Percentiles rank a stretch among this genome's conserved stretches.
Conservation (phyloP, 2,329 filamentous ascomycete species). For the Apiospora arundinis region DNA sequence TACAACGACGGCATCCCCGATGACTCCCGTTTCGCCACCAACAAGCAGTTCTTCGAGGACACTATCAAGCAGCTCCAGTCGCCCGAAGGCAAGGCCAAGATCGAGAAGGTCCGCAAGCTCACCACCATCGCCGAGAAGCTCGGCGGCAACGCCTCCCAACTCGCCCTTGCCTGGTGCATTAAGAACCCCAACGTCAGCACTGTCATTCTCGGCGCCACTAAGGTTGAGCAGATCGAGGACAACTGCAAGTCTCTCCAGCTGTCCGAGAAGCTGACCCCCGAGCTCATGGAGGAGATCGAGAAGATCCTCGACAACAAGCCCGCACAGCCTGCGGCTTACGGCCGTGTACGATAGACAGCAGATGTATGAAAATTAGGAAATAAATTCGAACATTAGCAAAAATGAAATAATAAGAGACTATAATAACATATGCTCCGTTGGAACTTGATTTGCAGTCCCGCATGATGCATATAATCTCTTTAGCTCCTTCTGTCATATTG, state of each 20-base stretch:
- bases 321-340: constrained; percentile 19
- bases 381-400: not conserved
- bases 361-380: not conserved
- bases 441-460: not conserved
- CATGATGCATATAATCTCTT: not conserved
- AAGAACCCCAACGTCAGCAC: constrained; percentile 61
- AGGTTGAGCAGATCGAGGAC: constrained; percentile 57
- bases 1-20: constrained; percentile 69
- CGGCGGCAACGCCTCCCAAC: constrained; percentile 56
- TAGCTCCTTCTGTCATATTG: not conserved
- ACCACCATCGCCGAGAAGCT: constrained; percentile 63
- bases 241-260: constrained; percentile 55
- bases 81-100: constrained; percentile 60
- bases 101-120: constrained; percentile 52
- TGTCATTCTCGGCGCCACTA: constrained; percentile 59
- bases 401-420: not conserved
- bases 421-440: not conserved
- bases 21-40: constrained; percentile 67
- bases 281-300: constrained; percentile 59
- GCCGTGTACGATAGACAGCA: constrained; percentile 16
- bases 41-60: constrained; percentile 65
- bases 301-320: constrained; percentile 46
- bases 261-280: constrained; percentile 54
- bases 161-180: constrained; percentile 60
- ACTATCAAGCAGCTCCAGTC: constrained; percentile 66